Percentiles rank a stretch among this genome's conserved stretches.
These are phyloP conservation scores for Mycena metata DNA, from an alignment of 768 basidiomycete species.

Conservation along the genomic window DNA sequence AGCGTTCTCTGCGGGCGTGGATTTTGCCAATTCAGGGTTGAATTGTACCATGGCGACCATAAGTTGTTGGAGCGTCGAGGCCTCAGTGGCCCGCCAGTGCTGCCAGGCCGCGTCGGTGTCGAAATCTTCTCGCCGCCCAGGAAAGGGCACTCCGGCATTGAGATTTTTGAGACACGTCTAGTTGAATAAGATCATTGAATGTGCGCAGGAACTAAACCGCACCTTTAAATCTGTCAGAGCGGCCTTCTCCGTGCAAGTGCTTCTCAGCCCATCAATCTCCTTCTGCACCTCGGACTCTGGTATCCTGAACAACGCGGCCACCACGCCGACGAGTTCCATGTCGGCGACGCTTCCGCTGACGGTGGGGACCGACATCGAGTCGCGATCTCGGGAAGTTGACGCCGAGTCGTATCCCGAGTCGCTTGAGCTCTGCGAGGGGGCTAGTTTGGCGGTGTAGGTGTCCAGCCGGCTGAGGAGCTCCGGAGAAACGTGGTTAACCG, in stretches of 20 bases:
- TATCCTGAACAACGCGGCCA: conserved; percentile 82
- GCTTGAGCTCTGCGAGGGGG: conserved; percentile 67
- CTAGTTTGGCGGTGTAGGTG: conserved; percentile 85
- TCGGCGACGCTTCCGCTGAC: conserved; percentile 69
- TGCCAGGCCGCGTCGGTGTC: conserved; percentile 85
- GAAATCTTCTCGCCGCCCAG: conserved; percentile 90
- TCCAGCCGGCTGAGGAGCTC: conserved; percentile 89
- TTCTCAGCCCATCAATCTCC: conserved; percentile 77
- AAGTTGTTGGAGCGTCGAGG: conserved; percentile 86
- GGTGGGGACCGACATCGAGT: conserved; percentile 58
- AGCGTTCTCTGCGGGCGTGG: conserved; percentile 70
- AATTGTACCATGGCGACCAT: conserved; percentile 89
- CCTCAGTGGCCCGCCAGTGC: conserved; percentile 86
- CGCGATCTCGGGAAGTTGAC: conserved; percentile 70
- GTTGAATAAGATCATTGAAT: conserved; percentile 29
- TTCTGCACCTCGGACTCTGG: conserved; percentile 74
- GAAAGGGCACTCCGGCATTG: conserved; percentile 85
- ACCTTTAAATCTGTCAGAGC: conserved; percentile 92
- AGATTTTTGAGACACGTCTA: conserved; percentile 94
- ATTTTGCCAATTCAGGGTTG: conserved; percentile 90
- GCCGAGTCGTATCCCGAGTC: conserved; percentile 79
- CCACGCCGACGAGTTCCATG: conserved; percentile 81
- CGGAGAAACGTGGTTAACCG: conserved; percentile 81
- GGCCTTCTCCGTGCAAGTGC: conserved; percentile 86
- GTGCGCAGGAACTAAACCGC: conserved; percentile 22